Conservation (phyloP, 768 basidiomycete genomes). For the Collybia nuda region DNA sequence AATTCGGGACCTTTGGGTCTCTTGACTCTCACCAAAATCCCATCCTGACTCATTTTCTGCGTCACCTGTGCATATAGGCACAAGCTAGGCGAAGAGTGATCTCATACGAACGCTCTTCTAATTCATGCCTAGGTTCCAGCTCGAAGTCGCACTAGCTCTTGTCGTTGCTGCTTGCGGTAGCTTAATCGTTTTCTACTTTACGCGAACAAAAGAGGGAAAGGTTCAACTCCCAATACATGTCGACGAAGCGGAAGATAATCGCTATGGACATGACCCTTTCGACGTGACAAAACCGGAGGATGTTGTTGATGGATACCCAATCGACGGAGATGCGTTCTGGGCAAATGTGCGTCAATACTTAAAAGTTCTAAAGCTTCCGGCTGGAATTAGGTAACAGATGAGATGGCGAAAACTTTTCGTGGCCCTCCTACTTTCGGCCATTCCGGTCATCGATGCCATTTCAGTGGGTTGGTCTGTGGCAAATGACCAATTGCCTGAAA, state of each 20-base stretch:
- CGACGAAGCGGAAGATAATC: neutral
- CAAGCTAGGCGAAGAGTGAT: no score
- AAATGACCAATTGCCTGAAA: constrained; percentile 24
- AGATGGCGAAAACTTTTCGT: constrained; percentile 57
- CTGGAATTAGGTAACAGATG: constrained; percentile 39
- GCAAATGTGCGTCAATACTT: constrained; percentile 34
- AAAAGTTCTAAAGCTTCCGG: neutral
- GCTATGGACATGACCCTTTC: constrained; percentile 52
- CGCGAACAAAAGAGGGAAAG: constrained; percentile 1
- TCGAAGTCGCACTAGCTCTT: neutral
- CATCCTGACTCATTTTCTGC: no score
- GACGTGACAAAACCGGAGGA: constrained; percentile 76
- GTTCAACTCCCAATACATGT: constrained; percentile 1
- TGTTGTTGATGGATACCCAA: constrained; percentile 61
- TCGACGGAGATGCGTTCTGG: constrained; percentile 64
- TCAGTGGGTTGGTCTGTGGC: constrained; percentile 55
- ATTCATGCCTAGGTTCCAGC: neutral
- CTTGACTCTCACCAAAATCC: no score
- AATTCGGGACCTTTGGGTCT: no score
- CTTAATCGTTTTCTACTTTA: neutral
- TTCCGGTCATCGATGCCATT: constrained; percentile 51
- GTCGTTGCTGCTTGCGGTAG: neutral
- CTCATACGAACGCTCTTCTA: no score
- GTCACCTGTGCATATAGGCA: no score
- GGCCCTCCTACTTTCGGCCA: constrained; percentile 40